A percentile compares a stretch with the other conserved stretches of the same genome.
These are phyloP conservation scores for Fusarium oxysporum DNA, from an alignment of 2,329 filamentous ascomycete species.

Conservation along the genomic window DNA sequence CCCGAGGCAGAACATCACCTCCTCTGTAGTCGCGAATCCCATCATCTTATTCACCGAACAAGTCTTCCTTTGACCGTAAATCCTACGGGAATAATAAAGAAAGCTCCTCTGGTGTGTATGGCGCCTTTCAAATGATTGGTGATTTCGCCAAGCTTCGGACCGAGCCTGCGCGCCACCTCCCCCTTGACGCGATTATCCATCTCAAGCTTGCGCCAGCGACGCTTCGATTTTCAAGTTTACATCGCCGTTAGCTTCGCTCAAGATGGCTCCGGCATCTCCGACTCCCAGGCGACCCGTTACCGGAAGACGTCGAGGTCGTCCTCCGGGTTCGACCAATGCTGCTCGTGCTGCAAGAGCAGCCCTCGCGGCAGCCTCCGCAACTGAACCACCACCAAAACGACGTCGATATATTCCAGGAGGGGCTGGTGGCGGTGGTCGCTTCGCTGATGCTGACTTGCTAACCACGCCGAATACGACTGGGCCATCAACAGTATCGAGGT, in stretches of 20 bases:
- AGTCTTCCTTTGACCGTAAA: conserved; percentile 33
- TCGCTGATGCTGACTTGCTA: conserved; percentile 77
- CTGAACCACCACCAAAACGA: conserved; percentile 76
- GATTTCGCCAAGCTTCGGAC: conserved; percentile 46
- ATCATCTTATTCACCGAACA: conserved; percentile 45
- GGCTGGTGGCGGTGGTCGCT: conserved; percentile 86
- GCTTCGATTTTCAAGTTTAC: conserved; percentile 18
- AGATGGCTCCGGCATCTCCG: conserved; percentile 51
- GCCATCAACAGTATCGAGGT: conserved; percentile 62
- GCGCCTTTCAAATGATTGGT: conserved; percentile 45
- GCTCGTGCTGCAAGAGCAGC: conserved; percentile 55
- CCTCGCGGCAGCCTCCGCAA: conserved; percentile 49
- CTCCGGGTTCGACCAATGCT: conserved; percentile 57
- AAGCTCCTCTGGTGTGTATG: conserved; percentile 17
- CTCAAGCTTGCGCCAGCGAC: conserved; percentile 32
- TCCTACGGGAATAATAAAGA: conserved; percentile 22
- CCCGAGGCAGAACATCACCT: conserved; percentile 12
- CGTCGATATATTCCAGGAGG: conserved; percentile 87
- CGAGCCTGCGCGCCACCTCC: conserved; percentile 48
- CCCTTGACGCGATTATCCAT: conserved; percentile 45
- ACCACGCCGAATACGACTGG: conserved; percentile 62
- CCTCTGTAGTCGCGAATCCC: conserved; percentile 44
- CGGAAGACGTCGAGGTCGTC: conserved; percentile 61
- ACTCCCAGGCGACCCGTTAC: conserved; percentile 57
- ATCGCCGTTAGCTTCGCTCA: conserved; percentile 24